phyloP scores from a whole-genome alignment of 345 rosid genomes.

The Salix exigua region DNA sequence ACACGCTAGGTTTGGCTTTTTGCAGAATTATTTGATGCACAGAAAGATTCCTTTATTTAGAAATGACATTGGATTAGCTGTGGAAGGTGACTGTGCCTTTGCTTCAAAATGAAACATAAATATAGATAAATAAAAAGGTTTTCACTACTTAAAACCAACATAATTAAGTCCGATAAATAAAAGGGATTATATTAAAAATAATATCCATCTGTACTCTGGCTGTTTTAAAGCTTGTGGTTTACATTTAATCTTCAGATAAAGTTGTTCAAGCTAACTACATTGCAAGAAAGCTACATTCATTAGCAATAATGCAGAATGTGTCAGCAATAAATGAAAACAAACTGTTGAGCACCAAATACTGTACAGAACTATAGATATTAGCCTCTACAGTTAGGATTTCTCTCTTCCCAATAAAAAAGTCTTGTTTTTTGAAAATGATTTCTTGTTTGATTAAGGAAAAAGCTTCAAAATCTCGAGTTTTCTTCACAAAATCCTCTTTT shows the following conservation, averaged over 20 bases:
- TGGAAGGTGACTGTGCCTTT: too few species aligned
- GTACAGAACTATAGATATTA: background rate
- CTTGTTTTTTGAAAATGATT: too few species aligned
- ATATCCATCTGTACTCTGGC: too few species aligned
- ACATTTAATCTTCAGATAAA: background rate
- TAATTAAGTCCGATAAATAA: too few species aligned
- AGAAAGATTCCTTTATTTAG: background rate
- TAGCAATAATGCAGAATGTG: constrained; percentile 1
- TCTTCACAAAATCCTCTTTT: constrained; percentile 5
- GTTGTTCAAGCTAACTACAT: background rate
- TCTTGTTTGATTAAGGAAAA: constrained; percentile 19
- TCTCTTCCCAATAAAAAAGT: too few species aligned
- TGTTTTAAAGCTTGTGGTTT: background rate
- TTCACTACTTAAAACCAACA: too few species aligned
- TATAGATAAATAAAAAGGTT: too few species aligned
- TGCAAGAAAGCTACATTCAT: background rate
- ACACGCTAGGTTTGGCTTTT: background rate
- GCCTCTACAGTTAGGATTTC: too few species aligned
- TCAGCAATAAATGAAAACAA: constrained; percentile 11
- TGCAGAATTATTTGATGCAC: background rate
- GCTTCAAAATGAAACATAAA: too few species aligned
- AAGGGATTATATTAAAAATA: too few species aligned
- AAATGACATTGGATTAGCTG: background rate
- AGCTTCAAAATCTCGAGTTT: constrained; percentile 22
- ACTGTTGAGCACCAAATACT: background rate